Evolutionary conservation across 192 early-diverging fungal genomes (phyloP).

Genomic region (Backusella sp.): DNA sequence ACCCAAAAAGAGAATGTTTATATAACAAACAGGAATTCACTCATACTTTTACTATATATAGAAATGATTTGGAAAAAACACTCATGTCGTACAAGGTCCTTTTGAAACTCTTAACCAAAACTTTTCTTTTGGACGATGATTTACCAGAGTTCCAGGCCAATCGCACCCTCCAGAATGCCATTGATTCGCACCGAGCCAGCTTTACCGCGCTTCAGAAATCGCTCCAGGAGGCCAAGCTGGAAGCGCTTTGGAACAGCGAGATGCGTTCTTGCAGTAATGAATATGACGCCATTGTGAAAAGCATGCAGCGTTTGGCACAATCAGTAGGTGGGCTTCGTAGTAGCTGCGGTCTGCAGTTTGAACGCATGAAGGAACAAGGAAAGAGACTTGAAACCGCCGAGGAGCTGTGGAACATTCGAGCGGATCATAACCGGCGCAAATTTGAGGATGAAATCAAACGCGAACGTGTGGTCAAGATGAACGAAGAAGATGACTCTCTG

Average conservation of each 20-base stretch:
- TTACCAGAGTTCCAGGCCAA: constrained; percentile 48
- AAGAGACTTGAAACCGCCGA: background rate
- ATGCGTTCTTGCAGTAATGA: constrained; percentile 44
- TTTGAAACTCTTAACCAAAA: constrained; percentile 62
- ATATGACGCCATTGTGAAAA: constrained; percentile 52
- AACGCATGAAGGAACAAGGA: constrained; percentile 39
- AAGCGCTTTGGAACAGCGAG: constrained; percentile 40
- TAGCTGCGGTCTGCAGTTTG: constrained; percentile 65
- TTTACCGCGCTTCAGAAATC: constrained; percentile 59
- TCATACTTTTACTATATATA: constrained; percentile 24
- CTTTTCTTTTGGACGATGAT: constrained; percentile 58
- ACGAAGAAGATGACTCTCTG: constrained; percentile 30
- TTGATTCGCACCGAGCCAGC: constrained; percentile 58
- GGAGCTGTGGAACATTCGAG: constrained; percentile 27
- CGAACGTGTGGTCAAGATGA: background rate
- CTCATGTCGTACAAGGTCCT: constrained; percentile 57
- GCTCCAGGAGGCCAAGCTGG: constrained; percentile 54
- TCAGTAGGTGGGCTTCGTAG: constrained; percentile 67
- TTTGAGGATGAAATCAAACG: constrained; percentile 27
- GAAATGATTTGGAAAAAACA: constrained; percentile 50
- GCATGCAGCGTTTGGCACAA: constrained; percentile 65
- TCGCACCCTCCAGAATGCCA: constrained; percentile 54
- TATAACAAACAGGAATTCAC: background rate
- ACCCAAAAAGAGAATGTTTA: background rate
- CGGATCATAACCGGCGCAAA: constrained; percentile 23